Conservation (phyloP, 768 basidiomycete species). For the Galerina sulciceps region DNA sequence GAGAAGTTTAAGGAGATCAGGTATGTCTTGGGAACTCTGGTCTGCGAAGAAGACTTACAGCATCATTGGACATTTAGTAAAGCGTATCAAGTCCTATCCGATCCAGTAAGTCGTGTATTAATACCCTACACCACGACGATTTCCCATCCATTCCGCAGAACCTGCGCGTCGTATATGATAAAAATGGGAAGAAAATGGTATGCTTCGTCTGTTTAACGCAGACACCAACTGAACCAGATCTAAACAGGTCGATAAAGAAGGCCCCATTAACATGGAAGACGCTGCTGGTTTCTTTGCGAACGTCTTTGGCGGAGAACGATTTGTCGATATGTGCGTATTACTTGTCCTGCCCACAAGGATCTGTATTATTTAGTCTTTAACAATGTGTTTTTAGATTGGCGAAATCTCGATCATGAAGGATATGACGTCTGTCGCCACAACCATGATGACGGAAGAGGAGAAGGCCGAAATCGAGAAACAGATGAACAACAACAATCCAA, state of each 20-base stretch:
- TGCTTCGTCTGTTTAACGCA: conserved; percentile 18
- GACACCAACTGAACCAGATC: background rate
- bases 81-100: conserved; percentile 92
- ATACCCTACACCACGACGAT: background rate
- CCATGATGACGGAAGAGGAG: conserved; percentile 93
- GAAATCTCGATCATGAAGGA: conserved; percentile 97
- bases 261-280: conserved; percentile 82
- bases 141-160: conserved; percentile 50
- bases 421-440: conserved; percentile 82
- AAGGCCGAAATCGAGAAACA: conserved; percentile 84
- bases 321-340: conserved; percentile 75
- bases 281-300: conserved; percentile 94
- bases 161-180: conserved; percentile 88
- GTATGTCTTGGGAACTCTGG: conserved; percentile 39
- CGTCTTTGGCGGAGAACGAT: conserved; percentile 95
- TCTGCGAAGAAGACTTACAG: background rate
- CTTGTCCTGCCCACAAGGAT: background rate
- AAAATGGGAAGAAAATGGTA: conserved; percentile 91
- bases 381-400: conserved; percentile 70
- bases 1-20: conserved; percentile 98
- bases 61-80: conserved; percentile 53
- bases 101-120: conserved; percentile 57
- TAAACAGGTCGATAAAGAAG: conserved; percentile 72
- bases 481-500: conserved; percentile 41
- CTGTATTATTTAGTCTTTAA: background rate